Evolutionary conservation across 208 protist species (phyloP).

Genomic region (Wallacemonas sp.): DNA sequence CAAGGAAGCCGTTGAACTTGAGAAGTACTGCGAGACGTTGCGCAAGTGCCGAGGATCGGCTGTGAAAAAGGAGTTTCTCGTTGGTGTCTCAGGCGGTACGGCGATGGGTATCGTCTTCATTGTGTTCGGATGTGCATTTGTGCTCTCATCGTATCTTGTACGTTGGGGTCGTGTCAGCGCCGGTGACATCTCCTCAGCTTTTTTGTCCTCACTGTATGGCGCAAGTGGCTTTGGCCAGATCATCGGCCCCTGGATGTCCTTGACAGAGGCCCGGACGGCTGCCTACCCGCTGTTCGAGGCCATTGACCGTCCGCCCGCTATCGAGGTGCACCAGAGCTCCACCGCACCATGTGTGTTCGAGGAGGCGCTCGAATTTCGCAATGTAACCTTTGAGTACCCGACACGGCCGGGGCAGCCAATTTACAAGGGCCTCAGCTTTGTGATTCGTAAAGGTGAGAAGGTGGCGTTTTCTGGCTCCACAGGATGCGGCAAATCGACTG

Average conservation of each 20-base stretch:
- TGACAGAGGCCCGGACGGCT: conserved; percentile 47
- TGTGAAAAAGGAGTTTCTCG: conserved; percentile 41
- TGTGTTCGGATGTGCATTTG: conserved; percentile 24
- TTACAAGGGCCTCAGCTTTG: conserved; percentile 20
- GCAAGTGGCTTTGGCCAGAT: conserved; percentile 20
- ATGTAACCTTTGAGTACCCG: conserved; percentile 34
- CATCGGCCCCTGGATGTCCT: conserved; percentile 31
- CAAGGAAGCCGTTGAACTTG: conserved; percentile 27
- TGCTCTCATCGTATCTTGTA: conserved; percentile 32
- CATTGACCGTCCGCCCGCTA: conserved; percentile 46
- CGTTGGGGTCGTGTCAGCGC: conserved; percentile 17
- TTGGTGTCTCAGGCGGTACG: conserved; percentile 17
- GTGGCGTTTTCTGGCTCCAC: conserved; percentile 61
- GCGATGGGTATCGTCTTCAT: conserved; percentile 28
- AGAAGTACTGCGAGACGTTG: conserved; percentile 33
- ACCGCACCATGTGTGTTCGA: conserved; percentile 14
- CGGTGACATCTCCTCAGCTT: conserved; percentile 21
- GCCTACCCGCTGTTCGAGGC: conserved; percentile 45
- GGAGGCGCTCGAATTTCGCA: conserved; percentile 25
- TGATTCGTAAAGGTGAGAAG: conserved; percentile 19
- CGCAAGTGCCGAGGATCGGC: conserved; percentile 22
- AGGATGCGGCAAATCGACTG: conserved; percentile 57
- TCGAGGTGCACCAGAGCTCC: conserved; percentile 25
- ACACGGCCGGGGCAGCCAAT: conserved; percentile 15
- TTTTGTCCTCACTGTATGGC: conserved; percentile 35